Evolutionary conservation across 441 rosid genomes (phyloP).

Genomic region (Eutrema salsugineum): DNA sequence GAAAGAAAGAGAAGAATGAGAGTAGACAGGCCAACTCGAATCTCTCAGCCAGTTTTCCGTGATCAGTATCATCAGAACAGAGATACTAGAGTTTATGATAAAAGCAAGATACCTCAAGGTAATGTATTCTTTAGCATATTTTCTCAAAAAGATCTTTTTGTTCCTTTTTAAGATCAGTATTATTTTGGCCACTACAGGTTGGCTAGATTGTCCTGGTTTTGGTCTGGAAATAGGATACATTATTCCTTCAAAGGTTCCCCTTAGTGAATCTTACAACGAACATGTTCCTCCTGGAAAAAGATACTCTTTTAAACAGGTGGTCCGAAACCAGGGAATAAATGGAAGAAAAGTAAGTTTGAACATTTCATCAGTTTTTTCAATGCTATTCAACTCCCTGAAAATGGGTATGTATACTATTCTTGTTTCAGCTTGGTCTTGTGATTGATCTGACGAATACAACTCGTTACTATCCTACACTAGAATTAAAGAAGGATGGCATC

Average conservation of each 20-base stretch:
- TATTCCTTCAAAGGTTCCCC: constrained; percentile 96
- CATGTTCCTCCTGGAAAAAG: constrained; percentile 84
- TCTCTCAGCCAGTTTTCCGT: constrained; percentile 40
- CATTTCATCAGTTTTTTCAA: not conserved
- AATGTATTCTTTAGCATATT: not conserved
- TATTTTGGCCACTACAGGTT: constrained; percentile 45
- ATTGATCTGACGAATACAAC: constrained; percentile 94
- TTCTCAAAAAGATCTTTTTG: not conserved
- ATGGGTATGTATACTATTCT: not conserved
- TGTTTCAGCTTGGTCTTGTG: constrained; percentile 84
- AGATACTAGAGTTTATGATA: constrained; percentile 51
- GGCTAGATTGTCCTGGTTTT: constrained; percentile 87
- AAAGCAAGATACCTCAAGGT: constrained; percentile 85
- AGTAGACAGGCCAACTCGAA: constrained; percentile 46
- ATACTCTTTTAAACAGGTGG: constrained; percentile 89
- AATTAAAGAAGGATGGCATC: constrained; percentile 83
- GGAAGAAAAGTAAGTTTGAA: constrained; percentile 57
- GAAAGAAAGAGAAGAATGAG: constrained; percentile 36
- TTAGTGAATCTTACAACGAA: constrained; percentile 75
- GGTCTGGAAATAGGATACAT: constrained; percentile 69
- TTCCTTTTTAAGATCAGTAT: not conserved
- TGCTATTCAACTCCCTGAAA: not conserved
- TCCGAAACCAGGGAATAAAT: constrained; percentile 63
- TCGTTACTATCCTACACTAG: constrained; percentile 67
- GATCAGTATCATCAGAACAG: constrained; percentile 46